phyloP scores from a whole-genome alignment of 2,329 filamentous ascomycete genomes.

The Aspergillus quadricinctus region DNA sequence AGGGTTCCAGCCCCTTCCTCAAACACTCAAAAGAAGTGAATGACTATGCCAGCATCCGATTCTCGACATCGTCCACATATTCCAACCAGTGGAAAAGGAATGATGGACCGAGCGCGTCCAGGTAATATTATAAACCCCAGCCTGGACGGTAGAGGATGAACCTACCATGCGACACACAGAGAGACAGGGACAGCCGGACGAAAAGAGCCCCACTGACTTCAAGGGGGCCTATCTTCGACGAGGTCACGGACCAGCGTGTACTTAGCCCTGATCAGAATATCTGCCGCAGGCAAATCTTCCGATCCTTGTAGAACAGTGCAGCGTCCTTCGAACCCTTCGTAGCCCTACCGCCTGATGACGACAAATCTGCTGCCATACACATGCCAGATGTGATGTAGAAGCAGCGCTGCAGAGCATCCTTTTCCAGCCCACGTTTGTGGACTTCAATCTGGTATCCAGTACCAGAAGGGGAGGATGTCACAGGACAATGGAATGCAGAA shows the following conservation, averaged over 20 bases:
- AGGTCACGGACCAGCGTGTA: slow-evolving; percentile 33
- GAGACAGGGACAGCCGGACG: background rate
- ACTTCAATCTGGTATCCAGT: slow-evolving; percentile 39
- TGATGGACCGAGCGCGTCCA: slow-evolving; percentile 29
- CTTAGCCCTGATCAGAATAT: slow-evolving; percentile 24
- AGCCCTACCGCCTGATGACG: slow-evolving; percentile 7
- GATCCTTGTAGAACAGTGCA: slow-evolving; percentile 3
- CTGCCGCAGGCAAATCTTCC: slow-evolving; percentile 25
- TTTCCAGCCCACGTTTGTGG: slow-evolving; percentile 12
- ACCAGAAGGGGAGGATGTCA: slow-evolving; percentile 36
- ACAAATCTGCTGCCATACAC: slow-evolving; percentile 21
- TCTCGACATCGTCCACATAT: slow-evolving; percentile 32
- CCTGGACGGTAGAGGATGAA: slow-evolving; percentile 53
- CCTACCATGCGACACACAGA: slow-evolving; percentile 35
- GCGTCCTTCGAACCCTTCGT: slow-evolving; percentile 1
- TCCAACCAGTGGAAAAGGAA: slow-evolving; percentile 25
- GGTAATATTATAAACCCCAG: slow-evolving; percentile 36
- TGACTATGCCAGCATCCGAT: slow-evolving; percentile 46
- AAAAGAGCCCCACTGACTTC: background rate
- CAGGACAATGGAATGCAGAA: slow-evolving; percentile 13
- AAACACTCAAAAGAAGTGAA: slow-evolving; percentile 21
- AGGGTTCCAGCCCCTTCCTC: slow-evolving; percentile 37
- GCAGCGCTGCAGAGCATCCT: slow-evolving; percentile 17
- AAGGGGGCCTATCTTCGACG: slow-evolving; percentile 2
- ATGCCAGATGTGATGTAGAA: slow-evolving; percentile 33